Conservation (phyloP, 176 grass and related monocot genomes). For the Oryza australiensis region DNA sequence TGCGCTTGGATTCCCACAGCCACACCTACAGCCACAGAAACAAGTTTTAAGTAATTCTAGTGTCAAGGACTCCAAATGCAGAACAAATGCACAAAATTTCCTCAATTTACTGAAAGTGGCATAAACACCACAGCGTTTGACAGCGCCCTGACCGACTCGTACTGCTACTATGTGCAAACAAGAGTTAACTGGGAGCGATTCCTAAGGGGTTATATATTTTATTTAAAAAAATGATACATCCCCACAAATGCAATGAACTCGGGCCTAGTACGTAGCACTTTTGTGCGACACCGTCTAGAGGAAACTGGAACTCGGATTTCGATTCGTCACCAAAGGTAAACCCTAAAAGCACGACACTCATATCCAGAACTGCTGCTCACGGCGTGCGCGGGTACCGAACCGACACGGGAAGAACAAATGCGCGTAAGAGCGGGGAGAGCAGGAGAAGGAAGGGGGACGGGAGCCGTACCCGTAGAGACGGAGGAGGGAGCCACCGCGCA, state of each 20-base stretch:
- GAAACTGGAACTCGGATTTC: background rate
- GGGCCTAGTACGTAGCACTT: background rate
- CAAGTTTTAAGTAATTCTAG: background rate
- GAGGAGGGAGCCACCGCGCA: constrained; percentile 43
- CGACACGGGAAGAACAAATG: constrained; percentile 13
- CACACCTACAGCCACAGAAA: constrained; percentile 15
- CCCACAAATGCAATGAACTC: background rate
- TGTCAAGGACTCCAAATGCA: background rate
- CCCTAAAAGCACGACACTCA: background rate
- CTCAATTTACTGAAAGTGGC: background rate
- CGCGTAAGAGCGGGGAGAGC: background rate
- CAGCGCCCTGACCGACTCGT: background rate
- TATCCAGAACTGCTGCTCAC: background rate
- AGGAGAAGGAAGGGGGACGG: background rate
- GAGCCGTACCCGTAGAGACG: constrained; percentile 26
- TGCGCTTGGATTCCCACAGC: constrained; percentile 14
- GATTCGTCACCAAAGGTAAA: background rate
- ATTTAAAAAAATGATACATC: background rate
- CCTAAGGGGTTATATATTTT: no score
- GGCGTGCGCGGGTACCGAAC: constrained; percentile 29
- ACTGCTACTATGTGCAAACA: background rate
- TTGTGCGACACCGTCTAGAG: background rate
- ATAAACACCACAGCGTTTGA: background rate
- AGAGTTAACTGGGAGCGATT: background rate
- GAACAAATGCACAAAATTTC: background rate